These are phyloP conservation scores for Limnanthes douglasii DNA, from an alignment of 345 rosid species.

Conservation along the genomic window DNA sequence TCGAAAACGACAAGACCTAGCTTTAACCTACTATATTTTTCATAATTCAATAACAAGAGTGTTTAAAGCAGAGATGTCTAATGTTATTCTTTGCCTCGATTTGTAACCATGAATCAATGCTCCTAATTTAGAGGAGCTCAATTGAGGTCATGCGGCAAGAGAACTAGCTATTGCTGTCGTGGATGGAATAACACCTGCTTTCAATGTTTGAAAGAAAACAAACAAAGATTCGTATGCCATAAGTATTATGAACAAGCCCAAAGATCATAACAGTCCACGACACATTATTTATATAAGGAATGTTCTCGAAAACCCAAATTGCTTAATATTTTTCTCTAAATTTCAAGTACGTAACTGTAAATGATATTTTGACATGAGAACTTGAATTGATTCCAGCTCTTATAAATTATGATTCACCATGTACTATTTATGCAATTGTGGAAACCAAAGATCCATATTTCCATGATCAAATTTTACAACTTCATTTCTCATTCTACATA, in stretches of 20 bases:
- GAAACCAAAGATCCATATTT: conserved; percentile 27
- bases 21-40: conserved; percentile 35
- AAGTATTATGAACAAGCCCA: conserved; percentile 56
- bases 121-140: conserved; percentile 38
- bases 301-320: conserved; percentile 20
- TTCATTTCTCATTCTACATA: conserved; percentile 22
- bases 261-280: conserved; percentile 73
- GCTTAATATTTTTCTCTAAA: conserved; percentile 34
- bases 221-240: conserved; percentile 33
- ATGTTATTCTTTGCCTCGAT: conserved; percentile 24
- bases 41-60: conserved; percentile 63
- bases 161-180: conserved; percentile 37
- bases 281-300: conserved; percentile 35
- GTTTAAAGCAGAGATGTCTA: conserved; percentile 43
- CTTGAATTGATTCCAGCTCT: conserved; percentile 30
- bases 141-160: conserved; percentile 56
- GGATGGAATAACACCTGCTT: conserved; percentile 32
- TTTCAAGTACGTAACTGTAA: conserved; percentile 55
- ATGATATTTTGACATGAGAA: conserved; percentile 38
- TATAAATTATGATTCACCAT: conserved; percentile 37
- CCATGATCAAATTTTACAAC: conserved; percentile 29
- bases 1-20: conserved; percentile 39
- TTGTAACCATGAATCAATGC: conserved; percentile 46
- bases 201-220: conserved; percentile 34
- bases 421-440: conserved; percentile 23